Conservation (phyloP, 2,329 filamentous ascomycete genomes). For the Talaromyces islandicus region DNA sequence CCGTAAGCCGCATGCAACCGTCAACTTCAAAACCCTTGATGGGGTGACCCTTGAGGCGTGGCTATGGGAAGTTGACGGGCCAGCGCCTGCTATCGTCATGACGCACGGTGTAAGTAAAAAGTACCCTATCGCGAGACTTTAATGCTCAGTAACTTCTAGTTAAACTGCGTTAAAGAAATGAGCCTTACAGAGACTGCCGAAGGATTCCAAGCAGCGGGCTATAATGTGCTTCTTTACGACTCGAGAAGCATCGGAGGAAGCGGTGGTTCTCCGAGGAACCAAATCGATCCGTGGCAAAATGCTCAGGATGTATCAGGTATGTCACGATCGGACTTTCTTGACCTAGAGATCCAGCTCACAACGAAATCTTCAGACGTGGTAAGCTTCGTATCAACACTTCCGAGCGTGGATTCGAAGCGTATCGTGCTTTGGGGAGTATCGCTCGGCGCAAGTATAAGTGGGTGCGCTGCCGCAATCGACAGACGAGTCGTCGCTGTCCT, state of each 20-base stretch:
- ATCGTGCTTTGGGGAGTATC: constrained; percentile 36
- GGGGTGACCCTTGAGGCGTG: constrained; percentile 33
- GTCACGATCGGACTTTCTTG: neutral
- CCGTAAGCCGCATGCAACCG: constrained; percentile 14
- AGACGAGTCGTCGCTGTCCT: constrained; percentile 22
- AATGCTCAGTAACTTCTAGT: constrained; percentile 13
- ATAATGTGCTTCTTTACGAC: neutral
- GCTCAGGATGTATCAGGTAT: neutral
- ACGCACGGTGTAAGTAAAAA: neutral
- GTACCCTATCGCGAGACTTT: neutral
- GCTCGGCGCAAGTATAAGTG: constrained; percentile 20
- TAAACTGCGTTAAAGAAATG: constrained; percentile 15
- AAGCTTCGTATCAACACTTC: constrained; percentile 22
- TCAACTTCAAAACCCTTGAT: constrained; percentile 39
- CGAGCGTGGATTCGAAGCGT: constrained; percentile 22
- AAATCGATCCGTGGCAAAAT: neutral
- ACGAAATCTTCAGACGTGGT: constrained; percentile 34
- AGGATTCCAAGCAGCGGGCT: neutral
- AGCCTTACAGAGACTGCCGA: neutral
- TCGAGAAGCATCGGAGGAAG: neutral
- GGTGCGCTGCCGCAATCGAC: constrained; percentile 26
- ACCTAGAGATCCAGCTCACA: neutral
- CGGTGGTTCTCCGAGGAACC: neutral
- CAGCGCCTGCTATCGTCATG: constrained; percentile 2
- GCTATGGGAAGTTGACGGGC: constrained; percentile 28